Conservation (phyloP, 1,284 basidiomycete genomes). For the Cutaneotrichosporon cyanovorans region DNA sequence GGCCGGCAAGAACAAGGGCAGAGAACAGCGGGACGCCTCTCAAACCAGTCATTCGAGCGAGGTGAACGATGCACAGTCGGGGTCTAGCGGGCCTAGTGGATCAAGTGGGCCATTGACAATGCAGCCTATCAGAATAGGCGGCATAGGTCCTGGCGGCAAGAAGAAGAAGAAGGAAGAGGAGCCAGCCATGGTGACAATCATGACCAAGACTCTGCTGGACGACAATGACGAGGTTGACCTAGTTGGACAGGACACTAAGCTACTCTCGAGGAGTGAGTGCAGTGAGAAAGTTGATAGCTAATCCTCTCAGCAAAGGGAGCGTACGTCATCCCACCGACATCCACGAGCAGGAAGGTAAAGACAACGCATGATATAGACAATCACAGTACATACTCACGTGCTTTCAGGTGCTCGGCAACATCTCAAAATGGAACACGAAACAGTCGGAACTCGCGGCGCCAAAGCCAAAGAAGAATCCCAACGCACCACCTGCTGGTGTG, state of each 20-base stretch:
- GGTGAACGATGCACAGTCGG: too few relatives aligned
- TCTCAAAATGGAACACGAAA: conserved; percentile 90
- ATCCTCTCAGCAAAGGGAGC: conserved; percentile 40
- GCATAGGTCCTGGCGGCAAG: conserved; percentile 1
- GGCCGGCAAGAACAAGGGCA: not conserved
- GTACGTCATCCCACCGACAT: conserved; percentile 72
- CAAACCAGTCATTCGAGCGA: too few relatives aligned
- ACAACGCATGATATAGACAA: not conserved
- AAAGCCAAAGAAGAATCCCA: conserved; percentile 17
- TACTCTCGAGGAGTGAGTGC: conserved; percentile 43
- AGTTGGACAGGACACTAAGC: conserved; percentile 47
- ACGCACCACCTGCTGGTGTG: conserved; percentile 21
- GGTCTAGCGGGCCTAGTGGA: too few relatives aligned
- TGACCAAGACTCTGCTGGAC: conserved; percentile 27
- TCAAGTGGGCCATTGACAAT: conserved; percentile 10
- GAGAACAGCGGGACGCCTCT: too few relatives aligned
- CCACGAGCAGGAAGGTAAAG: conserved; percentile 78
- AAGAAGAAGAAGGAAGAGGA: conserved; percentile 28
- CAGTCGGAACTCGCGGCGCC: conserved; percentile 62
- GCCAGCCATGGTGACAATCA: conserved; percentile 33
- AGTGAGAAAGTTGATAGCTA: conserved; percentile 1
- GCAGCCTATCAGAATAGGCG: conserved; percentile 38
- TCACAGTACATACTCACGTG: not conserved
- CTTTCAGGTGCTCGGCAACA: conserved; percentile 69
- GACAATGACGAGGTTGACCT: conserved; percentile 61